Evolutionary conservation across 179 eudicot species (phyloP), one percentile per base, ranked within the genome.

Genomic region (Amaranthus tricolor): DNA sequence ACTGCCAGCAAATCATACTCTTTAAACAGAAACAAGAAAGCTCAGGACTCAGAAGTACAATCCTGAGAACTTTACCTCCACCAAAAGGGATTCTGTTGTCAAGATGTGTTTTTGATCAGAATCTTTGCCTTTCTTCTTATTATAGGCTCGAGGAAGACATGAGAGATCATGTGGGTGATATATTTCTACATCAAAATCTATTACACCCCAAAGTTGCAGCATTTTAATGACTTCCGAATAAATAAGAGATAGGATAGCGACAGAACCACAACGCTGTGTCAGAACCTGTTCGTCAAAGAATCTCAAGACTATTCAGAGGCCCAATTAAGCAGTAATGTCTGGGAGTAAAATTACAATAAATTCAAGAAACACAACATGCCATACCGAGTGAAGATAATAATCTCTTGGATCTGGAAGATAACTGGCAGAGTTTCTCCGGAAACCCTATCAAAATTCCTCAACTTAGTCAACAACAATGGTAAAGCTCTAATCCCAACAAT

Each of bases 331-430:
- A 17, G 68, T 56, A 55, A 56, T 47, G 47, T 49, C 48, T 20
- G 19, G 4, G 24, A 17, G 48, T 49, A 61, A 7, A 31, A 67
- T 10, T 16, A 17, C 63, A 75, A 71, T 13, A 19, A 13, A 62
- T 54, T 48, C 2, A 54, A 50, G 31, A 52, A 75, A 55, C 13
- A 19, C 14, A n/a, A 54, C 63, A 16, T 69, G 72, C 17, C 85
- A 64, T 88, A 91, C 98, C 75, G 98, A 91, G 78, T 92, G 92
- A 86, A 93, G 98, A 83, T 93, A 93, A 83, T 87, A 89, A 59
- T 92, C 81, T 54, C 86, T 91, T 75, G 88, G 89, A 60, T 85
- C 89, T 52, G 83, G 75, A 59, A 81, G 88, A 77, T 78, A 74
- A 56, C 85, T 79, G 70, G 88, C 80, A 74, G 60, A 79, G 43